Evolutionary conservation across 176 grass and related monocot species (phyloP), one percentile per base, ranked within the genome.

Genomic region (Poa annua): DNA sequence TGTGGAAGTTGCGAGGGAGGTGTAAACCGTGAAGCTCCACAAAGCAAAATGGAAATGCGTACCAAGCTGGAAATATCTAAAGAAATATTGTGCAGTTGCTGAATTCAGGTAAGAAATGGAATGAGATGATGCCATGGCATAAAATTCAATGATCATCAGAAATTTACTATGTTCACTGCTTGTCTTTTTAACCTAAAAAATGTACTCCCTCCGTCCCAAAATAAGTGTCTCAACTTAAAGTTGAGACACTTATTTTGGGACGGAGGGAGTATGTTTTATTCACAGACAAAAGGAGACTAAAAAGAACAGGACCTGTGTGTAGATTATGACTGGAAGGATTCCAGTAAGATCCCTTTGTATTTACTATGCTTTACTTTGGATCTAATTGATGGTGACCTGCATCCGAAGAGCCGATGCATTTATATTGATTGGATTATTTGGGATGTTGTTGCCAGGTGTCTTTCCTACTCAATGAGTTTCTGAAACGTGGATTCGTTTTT

Each of bases 401-500:
- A 47, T 42, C 22, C 7, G 16, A 29, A 70, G 14, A 75, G 24
- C 25, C 16, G 56, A 45, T 82, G 32, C 80, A 17, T 81, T 76
- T 60, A 42, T 1, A 69, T 32, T 69, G 77, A 52, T 69, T 51
- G 57, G 57, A 39, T 74, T 60, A 50, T 80, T 15, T 48, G 56
- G 54, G 49, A 57, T 69, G 52, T 25, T 79, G 29, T 56, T 38
- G 26, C 29, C 55, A 59, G 19, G 14, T 77, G 66, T 73, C 56
- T 79, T 71, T 79, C 39, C 66, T 83, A 26, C 67, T 83, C 74
- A 67, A 83, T 87, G 64, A 45, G 52, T 71, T 72, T 76, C 71
- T 47, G 70, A 88, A 84, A 84, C 80, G 72, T 81, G 77, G 81
- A 81, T 29, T 77, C 7, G 29, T 68, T 78, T 73, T 66, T 53